Evolutionary conservation across 768 basidiomycete genomes (phyloP).

Genomic region (Suillus subluteus): DNA sequence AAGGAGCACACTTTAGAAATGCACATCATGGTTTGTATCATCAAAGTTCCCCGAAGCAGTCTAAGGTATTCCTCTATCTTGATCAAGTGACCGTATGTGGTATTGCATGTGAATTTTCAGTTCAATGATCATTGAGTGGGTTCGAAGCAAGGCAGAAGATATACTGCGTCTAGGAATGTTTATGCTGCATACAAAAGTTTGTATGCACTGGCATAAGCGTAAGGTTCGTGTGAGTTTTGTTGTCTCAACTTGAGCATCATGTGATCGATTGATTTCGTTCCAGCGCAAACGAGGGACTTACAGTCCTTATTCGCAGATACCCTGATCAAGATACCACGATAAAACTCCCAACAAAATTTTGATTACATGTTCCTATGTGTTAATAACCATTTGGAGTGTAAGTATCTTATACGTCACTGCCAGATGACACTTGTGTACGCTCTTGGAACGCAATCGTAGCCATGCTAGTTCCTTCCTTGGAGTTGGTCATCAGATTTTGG

Average conservation of each 20-base stretch:
- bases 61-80: background rate
- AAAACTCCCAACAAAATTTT: background rate
- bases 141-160: background rate
- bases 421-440: background rate
- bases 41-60: background rate
- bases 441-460: background rate
- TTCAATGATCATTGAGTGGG: background rate
- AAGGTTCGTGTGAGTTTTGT: background rate
- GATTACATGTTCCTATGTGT: background rate
- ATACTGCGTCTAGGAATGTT: background rate
- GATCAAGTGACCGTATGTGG: background rate
- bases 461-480: background rate
- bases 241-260: background rate
- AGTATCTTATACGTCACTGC: background rate
- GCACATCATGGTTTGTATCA: background rate
- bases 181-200: background rate
- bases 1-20: background rate
- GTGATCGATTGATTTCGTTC: background rate
- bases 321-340: background rate
- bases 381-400: background rate
- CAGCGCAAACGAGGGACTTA: background rate
- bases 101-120: constrained; percentile 2
- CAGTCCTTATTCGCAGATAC: background rate
- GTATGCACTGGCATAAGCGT: background rate
- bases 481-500: background rate